These are phyloP conservation scores for Saccharomyces hybrid DNA, from an alignment of 1,139 yeast genomes.

Conservation along the genomic window DNA sequence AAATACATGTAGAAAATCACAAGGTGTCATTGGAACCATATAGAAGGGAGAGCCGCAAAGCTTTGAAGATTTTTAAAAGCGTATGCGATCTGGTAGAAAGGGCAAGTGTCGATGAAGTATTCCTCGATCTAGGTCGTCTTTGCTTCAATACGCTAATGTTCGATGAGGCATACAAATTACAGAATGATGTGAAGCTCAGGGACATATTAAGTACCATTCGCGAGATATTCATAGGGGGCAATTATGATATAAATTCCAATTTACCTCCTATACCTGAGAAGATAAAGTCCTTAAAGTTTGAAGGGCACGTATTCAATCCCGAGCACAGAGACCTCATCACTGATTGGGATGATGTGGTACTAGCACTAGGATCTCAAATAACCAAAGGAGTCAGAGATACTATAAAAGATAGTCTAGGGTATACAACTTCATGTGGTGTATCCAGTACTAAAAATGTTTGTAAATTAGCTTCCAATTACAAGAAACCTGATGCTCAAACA, in stretches of 20 bases:
- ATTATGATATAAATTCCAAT: slow-evolving; percentile 26
- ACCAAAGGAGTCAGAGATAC: slow-evolving; percentile 46
- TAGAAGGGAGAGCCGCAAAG: slow-evolving; percentile 76
- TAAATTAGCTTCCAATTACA: slow-evolving; percentile 79
- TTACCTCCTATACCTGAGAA: slow-evolving; percentile 48
- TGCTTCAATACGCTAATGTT: slow-evolving; percentile 34
- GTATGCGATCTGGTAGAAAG: slow-evolving; percentile 69
- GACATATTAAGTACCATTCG: slow-evolving; percentile 11
- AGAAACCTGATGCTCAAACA: slow-evolving; percentile 84
- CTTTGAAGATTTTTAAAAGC: slow-evolving; percentile 51
- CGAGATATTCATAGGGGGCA: slow-evolving; percentile 19
- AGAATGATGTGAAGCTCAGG: slow-evolving; percentile 2
- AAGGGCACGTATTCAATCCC: slow-evolving; percentile 20
- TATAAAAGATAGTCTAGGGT: slow-evolving; percentile 52
- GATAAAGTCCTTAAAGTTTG: slow-evolving; percentile 23
- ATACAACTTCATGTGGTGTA: slow-evolving; percentile 87
- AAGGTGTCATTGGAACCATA: slow-evolving; percentile 91
- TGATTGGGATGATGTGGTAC: slow-evolving; percentile 84
- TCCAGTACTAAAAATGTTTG: slow-evolving; percentile 71
- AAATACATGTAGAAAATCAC: slow-evolving; percentile 45
- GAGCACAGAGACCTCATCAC: slow-evolving; percentile 22
- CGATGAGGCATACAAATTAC: slow-evolving; percentile 33
- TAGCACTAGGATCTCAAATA: slow-evolving; percentile 57
- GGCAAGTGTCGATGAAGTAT: slow-evolving; percentile 94
- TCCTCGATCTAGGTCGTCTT: slow-evolving; percentile 65